phyloP scores from a whole-genome alignment of 108 stramenopile genomes.

The Nitzschia sp. region DNA sequence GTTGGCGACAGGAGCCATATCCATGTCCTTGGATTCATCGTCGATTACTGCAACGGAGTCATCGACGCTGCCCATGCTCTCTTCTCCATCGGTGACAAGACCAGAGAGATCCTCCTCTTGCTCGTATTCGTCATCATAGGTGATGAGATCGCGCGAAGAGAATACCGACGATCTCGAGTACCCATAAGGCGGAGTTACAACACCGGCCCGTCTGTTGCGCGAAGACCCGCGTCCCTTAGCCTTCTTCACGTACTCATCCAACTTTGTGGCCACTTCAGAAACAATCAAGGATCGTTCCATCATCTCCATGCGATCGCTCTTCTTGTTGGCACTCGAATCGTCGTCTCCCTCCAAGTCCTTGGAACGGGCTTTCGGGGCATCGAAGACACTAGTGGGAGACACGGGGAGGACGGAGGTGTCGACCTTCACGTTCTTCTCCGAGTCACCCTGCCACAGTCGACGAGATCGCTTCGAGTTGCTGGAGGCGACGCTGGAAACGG shows the following conservation, averaged over 20 bases:
- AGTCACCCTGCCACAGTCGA: slow-evolving; percentile 13
- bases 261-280: slow-evolving; percentile 53
- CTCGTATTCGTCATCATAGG: slow-evolving; percentile 67
- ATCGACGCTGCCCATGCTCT: slow-evolving; percentile 14
- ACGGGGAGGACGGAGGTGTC: slow-evolving; percentile 17
- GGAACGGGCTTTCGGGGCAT: slow-evolving; percentile 6
- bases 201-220: slow-evolving; percentile 32
- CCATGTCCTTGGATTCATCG: slow-evolving; percentile 8
- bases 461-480: slow-evolving; percentile 17
- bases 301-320: slow-evolving; percentile 31
- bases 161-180: slow-evolving; percentile 12
- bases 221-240: slow-evolving; percentile 33
- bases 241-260: slow-evolving; percentile 57
- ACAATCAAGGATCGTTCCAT: slow-evolving; percentile 47
- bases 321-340: slow-evolving; percentile 19
- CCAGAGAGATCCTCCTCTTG: slow-evolving; percentile 16
- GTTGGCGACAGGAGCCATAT: slow-evolving; percentile 24
- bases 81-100: slow-evolving; percentile 42
- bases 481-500: not conserved
- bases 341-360: slow-evolving; percentile 25
- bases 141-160: slow-evolving; percentile 39
- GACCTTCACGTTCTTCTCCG: slow-evolving; percentile 9
- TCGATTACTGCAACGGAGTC: not conserved
- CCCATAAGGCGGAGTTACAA: slow-evolving; percentile 59
- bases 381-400: slow-evolving; percentile 26